Percentiles rank a stretch among this genome's conserved stretches.
These are phyloP conservation scores for Urochloa ruziziensis DNA, from an alignment of 176 grass and related monocot species.

Conservation along the genomic window DNA sequence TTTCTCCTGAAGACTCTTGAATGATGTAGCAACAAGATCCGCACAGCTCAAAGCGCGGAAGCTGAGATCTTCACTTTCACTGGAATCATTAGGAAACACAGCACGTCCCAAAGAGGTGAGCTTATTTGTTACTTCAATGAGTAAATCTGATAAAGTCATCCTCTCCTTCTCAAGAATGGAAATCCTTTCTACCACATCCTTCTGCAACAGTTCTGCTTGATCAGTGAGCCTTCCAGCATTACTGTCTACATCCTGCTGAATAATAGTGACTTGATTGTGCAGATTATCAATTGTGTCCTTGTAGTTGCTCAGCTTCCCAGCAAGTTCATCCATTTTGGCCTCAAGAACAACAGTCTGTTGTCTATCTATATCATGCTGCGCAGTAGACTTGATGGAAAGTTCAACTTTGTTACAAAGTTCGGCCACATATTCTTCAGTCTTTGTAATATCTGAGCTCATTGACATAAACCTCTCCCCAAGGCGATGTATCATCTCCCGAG, in stretches of 20 bases:
- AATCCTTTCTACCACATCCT: slow-evolving; percentile 48
- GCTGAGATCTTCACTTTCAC: slow-evolving; percentile 30
- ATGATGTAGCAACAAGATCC: slow-evolving; percentile 50
- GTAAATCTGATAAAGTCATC: slow-evolving; percentile 36
- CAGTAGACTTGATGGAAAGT: slow-evolving; percentile 41
- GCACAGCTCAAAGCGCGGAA: slow-evolving; percentile 46
- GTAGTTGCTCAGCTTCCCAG: slow-evolving; percentile 57
- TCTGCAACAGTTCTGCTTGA: slow-evolving; percentile 73
- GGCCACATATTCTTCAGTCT: slow-evolving; percentile 53
- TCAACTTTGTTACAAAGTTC: slow-evolving; percentile 44
- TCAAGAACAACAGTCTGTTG: slow-evolving; percentile 40
- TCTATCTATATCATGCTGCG: slow-evolving; percentile 46
- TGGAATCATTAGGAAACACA: slow-evolving; percentile 39
- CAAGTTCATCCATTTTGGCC: slow-evolving; percentile 68
- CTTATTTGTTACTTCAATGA: slow-evolving; percentile 43
- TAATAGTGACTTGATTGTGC: slow-evolving; percentile 46
- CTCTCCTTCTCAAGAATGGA: slow-evolving; percentile 60
- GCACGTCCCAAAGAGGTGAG: too few species aligned
- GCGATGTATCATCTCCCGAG: slow-evolving; percentile 49
- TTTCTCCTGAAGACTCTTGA: slow-evolving; percentile 51
- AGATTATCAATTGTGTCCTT: slow-evolving; percentile 55
- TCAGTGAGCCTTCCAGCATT: slow-evolving; percentile 43
- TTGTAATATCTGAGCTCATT: slow-evolving; percentile 56
- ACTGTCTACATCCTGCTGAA: slow-evolving; percentile 57
- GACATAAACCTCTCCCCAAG: slow-evolving; percentile 54